These are phyloP conservation scores for Hypocreales sp. DNA, from an alignment of 2,329 filamentous ascomycete genomes.

Conservation along the genomic window DNA sequence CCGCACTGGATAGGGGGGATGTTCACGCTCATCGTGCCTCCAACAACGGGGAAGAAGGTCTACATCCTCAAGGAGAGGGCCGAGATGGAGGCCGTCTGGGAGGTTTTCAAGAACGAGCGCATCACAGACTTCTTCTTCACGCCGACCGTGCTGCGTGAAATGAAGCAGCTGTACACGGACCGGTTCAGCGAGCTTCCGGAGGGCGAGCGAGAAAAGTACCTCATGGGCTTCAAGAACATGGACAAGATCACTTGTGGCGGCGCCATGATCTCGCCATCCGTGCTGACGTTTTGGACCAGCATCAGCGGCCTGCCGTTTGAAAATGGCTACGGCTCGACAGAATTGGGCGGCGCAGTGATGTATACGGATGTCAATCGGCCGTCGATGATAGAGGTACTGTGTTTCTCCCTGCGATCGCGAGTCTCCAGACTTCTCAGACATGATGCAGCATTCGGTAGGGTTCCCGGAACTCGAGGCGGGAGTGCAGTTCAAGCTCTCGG, in stretches of 20 bases:
- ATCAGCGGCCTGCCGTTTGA: constrained; percentile 3
- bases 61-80: constrained; percentile 5
- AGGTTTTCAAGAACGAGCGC: constrained; percentile 2
- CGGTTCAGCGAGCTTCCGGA: background rate
- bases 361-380: too few relatives aligned
- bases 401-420: too few relatives aligned
- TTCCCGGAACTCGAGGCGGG: too few relatives aligned
- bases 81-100: constrained; percentile 3
- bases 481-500: too few relatives aligned
- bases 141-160: constrained; percentile 4
- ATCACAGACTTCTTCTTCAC: constrained; percentile 5
- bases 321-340: constrained; percentile 6
- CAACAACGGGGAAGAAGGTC: constrained; percentile 5
- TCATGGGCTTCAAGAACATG: constrained; percentile 3
- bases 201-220: constrained; percentile 3
- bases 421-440: too few relatives aligned
- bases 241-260: constrained; percentile 1
- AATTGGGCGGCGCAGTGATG: constrained; percentile 3
- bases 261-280: constrained; percentile 1
- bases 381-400: too few relatives aligned
- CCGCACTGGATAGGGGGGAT: constrained; percentile 8
- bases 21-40: constrained; percentile 2
- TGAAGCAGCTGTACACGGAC: constrained; percentile 5
- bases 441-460: too few relatives aligned
- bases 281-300: constrained; percentile 6